phyloP scores from a whole-genome alignment of 1,139 yeast species.

The Candida sanyaensis region DNA sequence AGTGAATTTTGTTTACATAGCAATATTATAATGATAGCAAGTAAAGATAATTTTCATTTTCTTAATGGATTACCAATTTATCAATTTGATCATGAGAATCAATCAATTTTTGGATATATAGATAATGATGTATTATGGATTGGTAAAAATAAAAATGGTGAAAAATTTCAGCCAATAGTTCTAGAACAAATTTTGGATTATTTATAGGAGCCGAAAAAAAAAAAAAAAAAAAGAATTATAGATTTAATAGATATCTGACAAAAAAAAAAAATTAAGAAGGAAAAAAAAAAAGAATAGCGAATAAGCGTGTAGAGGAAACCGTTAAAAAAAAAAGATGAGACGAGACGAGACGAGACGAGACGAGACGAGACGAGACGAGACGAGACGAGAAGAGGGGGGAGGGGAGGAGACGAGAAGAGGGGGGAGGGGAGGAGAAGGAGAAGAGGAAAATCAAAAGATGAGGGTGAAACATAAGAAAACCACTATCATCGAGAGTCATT shows the following conservation, averaged over 20 bases:
- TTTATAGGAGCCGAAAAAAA: conserved; percentile 6
- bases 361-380: no score
- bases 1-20: conserved; percentile 28
- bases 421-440: no score
- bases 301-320: not conserved
- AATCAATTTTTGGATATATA: conserved; percentile 23
- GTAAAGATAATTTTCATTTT: conserved; percentile 20
- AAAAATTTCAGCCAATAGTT: conserved; percentile 24
- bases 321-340: not conserved
- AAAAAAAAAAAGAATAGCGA: no score
- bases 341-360: no score
- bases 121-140: conserved; percentile 39
- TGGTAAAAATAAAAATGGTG: conserved; percentile 7
- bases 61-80: conserved; percentile 27
- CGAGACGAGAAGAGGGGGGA: no score
- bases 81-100: conserved; percentile 15
- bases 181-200: conserved; percentile 18
- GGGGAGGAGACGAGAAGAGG: not conserved
- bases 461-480: no score
- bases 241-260: conserved; percentile 4
- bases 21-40: conserved; percentile 23
- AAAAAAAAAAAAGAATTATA: conserved; percentile 3
- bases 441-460: no score
- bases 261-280: not conserved
- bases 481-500: not conserved